Base-by-base conservation (phyloP, 1,284 basidiomycete species). In the Wallemia mellicola region DNA sequence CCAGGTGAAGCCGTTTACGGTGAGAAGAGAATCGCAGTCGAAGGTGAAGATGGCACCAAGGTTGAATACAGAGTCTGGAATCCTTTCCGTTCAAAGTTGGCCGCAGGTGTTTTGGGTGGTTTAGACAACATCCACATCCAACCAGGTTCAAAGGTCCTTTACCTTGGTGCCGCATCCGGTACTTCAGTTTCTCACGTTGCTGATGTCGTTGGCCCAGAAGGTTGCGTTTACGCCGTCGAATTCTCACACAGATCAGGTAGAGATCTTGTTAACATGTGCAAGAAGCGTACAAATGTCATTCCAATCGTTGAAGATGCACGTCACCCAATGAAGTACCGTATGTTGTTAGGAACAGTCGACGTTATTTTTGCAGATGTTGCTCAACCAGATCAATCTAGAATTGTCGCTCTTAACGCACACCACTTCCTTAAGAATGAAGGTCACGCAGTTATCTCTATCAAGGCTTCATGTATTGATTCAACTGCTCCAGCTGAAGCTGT, bases 31-130 rank as follows among this genome's bases (percentile, higher is more conserved):
- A 71, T 72, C 63, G 66, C 67, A 30, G 69, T 73, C 61, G 66
- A 71, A 65, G 62, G 63, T 25, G 63, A 65, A n/a, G 71, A 72
- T 60, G 84, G 80, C 60, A 82, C 81, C 62, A 99, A 99, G 75
- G 77, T 82, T 66, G 92, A 99, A 72, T 98, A 96, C 74, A 79
- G 92, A 62, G 94, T 98, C 30, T 99, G 92, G 92, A 99, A 99
- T 75, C 94, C 92, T 61, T 98, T 98, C 81, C 79, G 94, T 65
- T 83, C 79, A 69, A 99, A 98, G 77, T 73, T 98, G 65, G 94
- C 92, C 30, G 92, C 92, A 48, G 94, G 92, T 73, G 86, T 98
- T 60, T 76, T 98, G 61, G 88, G 89, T 67, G 94, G 92, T 70
- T 75, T 99, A 69, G 92, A 95, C 69, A 73, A 88, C 65, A 89